A percentile compares a stretch with the other conserved stretches of the same genome.
Conservation (phyloP, 148 eudicot genomes). For the Nepenthes gracilis region DNA sequence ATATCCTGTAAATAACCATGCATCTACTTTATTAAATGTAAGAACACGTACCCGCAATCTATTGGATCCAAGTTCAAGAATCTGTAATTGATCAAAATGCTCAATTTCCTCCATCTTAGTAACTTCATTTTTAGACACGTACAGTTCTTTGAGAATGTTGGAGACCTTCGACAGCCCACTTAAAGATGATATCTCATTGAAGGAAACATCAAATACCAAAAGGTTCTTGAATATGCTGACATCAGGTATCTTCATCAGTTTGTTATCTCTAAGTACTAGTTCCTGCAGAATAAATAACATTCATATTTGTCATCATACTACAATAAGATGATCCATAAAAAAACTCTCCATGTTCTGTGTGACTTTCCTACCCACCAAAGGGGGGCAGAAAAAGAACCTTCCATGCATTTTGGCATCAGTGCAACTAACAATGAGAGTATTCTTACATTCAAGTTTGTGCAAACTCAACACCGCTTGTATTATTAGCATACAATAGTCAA, state of each 20-base stretch:
- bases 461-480: no score
- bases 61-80: conserved; percentile 98
- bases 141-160: conserved; percentile 68
- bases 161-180: conserved; percentile 70
- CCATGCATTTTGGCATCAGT: no score
- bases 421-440: no score
- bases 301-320: neutral
- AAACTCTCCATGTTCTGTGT: no score
- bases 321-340: no score
- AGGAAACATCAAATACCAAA: conserved; percentile 83
- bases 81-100: conserved; percentile 65
- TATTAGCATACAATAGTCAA: no score
- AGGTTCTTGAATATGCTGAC: conserved; percentile 74
- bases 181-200: conserved; percentile 74
- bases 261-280: conserved; percentile 86
- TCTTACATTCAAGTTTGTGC: no score
- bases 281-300: conserved; percentile 43
- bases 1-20: neutral
- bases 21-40: neutral
- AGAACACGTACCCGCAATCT: conserved; percentile 65
- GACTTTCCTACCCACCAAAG: no score
- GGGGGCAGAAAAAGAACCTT: no score
- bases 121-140: conserved; percentile 92
- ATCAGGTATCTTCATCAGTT: conserved; percentile 74
- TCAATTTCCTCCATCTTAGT: conserved; percentile 90